Evolutionary conservation across 257 asterid species (phyloP), one percentile per base, ranked within the genome.

Genomic region (Solanum lycopersicoides): DNA sequence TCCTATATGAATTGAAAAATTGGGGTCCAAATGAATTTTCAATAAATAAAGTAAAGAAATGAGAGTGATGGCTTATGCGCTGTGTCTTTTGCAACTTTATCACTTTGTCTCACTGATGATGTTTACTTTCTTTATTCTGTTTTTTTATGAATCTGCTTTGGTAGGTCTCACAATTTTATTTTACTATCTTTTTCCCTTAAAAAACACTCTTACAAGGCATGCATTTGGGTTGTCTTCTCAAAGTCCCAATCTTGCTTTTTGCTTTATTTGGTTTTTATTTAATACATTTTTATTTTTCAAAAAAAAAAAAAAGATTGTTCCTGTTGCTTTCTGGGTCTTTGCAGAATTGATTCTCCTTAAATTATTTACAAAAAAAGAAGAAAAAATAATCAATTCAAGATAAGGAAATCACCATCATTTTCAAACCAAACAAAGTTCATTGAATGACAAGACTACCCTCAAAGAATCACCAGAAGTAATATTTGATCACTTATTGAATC

Each of bases 151-250:
- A 73, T 44, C 50, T 30, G 25, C 66, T 59, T 77, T 89, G 35
- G 92, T 88, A 90, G 91, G 91, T 80, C 76, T 71, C 45, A 87
- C 1, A 71, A 21, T 65, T 34, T 66, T 75, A 76, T 66, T 34
- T 50, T 1, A 28, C 30, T 28, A 6, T 63, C 82, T 37, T 84
- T 79, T 89, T 71, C 76, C 32, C 32, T 63, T 63, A 63, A 23
- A 63, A 23, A 10, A 63, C 32, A 63, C 71, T 63, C 71, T 63
- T 23, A 23, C 32, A 23, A 23, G 88, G 94, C 97, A 94, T 94
- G 98, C 96, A 86, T 47, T 89, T 90, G 88, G 72, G 89, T 84
- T 88, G 91, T 92, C 80, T 89, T 90, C 88, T 82, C 63, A 68
- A 75, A 53, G 65, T 84, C 74, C 87, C 87, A 73, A 85, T 90